A percentile compares a stretch with the other conserved stretches of the same genome.
Evolutionary conservation across 139 green algal species (phyloP).

Genomic region (Chlamydomonas schloesseri): DNA sequence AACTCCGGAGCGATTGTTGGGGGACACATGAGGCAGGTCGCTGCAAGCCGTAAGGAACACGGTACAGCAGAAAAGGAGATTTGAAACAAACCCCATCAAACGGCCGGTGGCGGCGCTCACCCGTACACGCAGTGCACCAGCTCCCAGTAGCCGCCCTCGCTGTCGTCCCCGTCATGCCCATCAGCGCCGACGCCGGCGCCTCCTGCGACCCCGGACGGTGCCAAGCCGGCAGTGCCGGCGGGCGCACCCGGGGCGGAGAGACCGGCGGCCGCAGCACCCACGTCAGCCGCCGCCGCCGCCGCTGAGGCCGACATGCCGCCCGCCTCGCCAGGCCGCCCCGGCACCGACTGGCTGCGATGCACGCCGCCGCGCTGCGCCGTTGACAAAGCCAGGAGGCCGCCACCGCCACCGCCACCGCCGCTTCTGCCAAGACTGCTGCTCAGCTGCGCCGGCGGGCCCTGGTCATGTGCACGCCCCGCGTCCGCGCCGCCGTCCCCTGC

Average conservation of each 20-base stretch:
- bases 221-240: no score
- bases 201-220: no score
- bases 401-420: background rate
- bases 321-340: background rate
- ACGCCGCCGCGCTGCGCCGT: background rate
- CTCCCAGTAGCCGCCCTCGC: conserved; percentile 39
- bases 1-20: no score
- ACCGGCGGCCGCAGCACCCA: background rate
- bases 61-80: no score
- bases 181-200: no score
- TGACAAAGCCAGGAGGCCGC: background rate
- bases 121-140: conserved; percentile 36
- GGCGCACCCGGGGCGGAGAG: no score
- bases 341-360: background rate
- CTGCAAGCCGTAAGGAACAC: no score
- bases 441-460: background rate
- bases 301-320: background rate
- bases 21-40: no score
- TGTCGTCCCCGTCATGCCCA: background rate
- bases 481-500: background rate
- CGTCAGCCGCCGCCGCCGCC: background rate
- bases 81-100: no score
- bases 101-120: background rate
- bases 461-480: background rate
- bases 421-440: background rate